Evolutionary conservation across 257 asterid species (phyloP), one percentile per base, ranked within the genome.

Genomic region (Parsonsia alboflavescens): DNA sequence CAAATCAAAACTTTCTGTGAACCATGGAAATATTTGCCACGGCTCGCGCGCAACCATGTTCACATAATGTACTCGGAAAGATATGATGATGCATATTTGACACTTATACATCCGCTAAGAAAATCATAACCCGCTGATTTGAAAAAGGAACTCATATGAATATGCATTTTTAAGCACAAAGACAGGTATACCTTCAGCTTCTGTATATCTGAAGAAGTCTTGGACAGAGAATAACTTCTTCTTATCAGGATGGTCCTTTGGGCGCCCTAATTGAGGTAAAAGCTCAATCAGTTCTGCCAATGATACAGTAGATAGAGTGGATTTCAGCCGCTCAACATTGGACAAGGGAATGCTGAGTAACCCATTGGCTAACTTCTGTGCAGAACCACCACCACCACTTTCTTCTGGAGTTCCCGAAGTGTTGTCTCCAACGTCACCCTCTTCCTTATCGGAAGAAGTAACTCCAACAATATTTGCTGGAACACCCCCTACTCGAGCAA

Each of bases 151-250:
- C 42, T 28, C 0, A 16, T 8, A 70, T 0, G 19, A 57, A 21
- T 7, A 61, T 13, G 36, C 30, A 39, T 39, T 65, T 33, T 28
- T 39, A 50, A 50, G 39, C 56, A 22, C 28, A 53, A 41, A 61
- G 70, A 68, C 77, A 79, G 6, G 59, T 62, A 81, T 85, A 92
- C 99, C 99, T 92, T 95, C 99, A 71, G 99, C 84, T 82, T 95
- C 99, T 28, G 99, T 95, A 82, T 95, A 95, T 88, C 93, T 88
- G 89, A 95, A 95, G 71, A 95, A 95, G 70, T 95, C 99, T 85
- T 95, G 99, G 33, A 92, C 99, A 42, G 97, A 92, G 83, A 92
- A 80, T 69, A 95, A 86, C 74, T 93, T 92, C 88, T 92, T 95
- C 86, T 95, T 95, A 85, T 95, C 99, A 50, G 99, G 99, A 85